Evolutionary conservation across 1,284 basidiomycete genomes (phyloP), one percentile per base, ranked within the genome.

Genomic region (Heimioporus punctisporus): DNA sequence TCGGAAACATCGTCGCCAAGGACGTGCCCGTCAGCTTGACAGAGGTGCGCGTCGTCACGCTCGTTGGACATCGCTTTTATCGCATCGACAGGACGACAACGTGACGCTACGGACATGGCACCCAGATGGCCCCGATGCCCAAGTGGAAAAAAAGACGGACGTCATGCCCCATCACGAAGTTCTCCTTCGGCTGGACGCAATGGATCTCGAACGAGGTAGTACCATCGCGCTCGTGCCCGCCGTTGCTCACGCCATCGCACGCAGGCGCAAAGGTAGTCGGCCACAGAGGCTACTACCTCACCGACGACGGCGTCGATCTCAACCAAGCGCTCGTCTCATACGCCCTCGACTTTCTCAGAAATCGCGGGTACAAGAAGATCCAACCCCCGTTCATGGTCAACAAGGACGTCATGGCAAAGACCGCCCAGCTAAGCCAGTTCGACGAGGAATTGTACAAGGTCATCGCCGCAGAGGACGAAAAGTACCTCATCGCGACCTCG

Each of bases 351-450:
- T 99, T 97, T 73, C 78, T 99, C 54, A 83, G 94, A 44, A 85
- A 83, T 58, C 82, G 82, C 50, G 83, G 82, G 2, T 98, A 92
- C 84, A 97, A 90, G 77, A 98, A 97, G 78, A 86, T 98, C 57
- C 95, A 97, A 74, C 93, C 96, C 2, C 97, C 97, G 0, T 99
- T 98, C 79, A 92, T 99, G 82, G 98, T 99, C 92, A 95, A 95
- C 77, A 97, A 96, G 75, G 92, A 97, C 46, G 83, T 92, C 65
- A 99, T 99, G 97, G 87, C 85, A 56, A 97, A 97, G 78, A 99
- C 97, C 0, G 97, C 97, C 2, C 97, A 99, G 72, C 85, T 99
- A 19, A 93, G 96, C 66, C 93, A 98, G 73, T 99, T 98, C 65
- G 97, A 99, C 72, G 97, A 99, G 76, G 96, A 97, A 64, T 78